phyloP scores from a whole-genome alignment of 2,329 filamentous ascomycete species.

The Sporothrix sp. region DNA sequence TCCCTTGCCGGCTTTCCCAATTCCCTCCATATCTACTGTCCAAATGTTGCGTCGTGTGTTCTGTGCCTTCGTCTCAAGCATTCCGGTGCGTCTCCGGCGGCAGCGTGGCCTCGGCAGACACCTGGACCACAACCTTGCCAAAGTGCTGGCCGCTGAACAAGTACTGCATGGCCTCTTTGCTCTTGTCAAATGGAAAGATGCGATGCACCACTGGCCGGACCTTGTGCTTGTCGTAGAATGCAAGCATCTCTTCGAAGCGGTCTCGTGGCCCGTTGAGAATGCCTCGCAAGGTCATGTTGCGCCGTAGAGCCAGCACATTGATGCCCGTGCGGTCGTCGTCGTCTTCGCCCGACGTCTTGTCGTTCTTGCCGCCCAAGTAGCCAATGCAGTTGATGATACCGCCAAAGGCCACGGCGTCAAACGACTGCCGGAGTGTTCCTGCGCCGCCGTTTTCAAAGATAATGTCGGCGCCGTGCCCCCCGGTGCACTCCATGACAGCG shows the following conservation, averaged over 20 bases:
- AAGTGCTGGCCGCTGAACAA: slow-evolving; percentile 42
- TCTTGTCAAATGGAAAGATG: slow-evolving; percentile 33
- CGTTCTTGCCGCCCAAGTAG: slow-evolving; percentile 43
- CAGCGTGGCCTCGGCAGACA: slow-evolving; percentile 14
- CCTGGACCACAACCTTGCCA: slow-evolving; percentile 41
- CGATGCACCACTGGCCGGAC: slow-evolving; percentile 35
- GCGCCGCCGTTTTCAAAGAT: slow-evolving; percentile 48
- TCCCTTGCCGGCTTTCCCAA: slow-evolving; percentile 49
- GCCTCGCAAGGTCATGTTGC: slow-evolving; percentile 41
- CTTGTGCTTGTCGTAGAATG: slow-evolving; percentile 30
- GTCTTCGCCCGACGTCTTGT: slow-evolving; percentile 32
- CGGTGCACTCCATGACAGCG: slow-evolving; percentile 36
- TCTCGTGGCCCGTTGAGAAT: slow-evolving; percentile 52
- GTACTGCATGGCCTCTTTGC: slow-evolving; percentile 37
- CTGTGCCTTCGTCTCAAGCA: no score
- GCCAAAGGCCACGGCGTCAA: slow-evolving; percentile 44
- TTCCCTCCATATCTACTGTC: background rate
- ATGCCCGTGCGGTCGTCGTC: slow-evolving; percentile 43
- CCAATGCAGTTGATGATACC: slow-evolving; percentile 44
- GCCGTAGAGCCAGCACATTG: slow-evolving; percentile 43
- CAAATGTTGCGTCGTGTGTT: background rate
- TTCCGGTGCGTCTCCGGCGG: background rate
- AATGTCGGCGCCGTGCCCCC: slow-evolving; percentile 39
- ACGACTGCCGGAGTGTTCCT: slow-evolving; percentile 41
- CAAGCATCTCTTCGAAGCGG: slow-evolving; percentile 44